Conservation (phyloP, 257 asterid species). For the Mitragyna speciosa region DNA sequence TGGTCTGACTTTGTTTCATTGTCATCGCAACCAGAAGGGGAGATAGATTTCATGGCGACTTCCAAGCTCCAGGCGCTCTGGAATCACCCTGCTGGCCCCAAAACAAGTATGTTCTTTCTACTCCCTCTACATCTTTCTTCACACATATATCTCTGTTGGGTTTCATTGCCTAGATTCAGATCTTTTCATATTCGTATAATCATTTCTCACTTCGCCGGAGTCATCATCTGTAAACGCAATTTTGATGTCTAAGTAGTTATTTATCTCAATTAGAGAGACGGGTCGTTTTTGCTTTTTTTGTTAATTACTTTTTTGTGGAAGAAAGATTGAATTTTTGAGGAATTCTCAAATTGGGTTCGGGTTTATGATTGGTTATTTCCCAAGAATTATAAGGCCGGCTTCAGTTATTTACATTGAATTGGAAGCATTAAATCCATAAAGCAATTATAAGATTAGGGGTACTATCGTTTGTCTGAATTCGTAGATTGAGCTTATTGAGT, state of each 20-base stretch:
- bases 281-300: background rate
- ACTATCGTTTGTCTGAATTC: too few species aligned
- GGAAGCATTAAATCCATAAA: background rate
- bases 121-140: background rate
- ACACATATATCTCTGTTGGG: background rate
- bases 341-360: background rate
- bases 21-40: background rate
- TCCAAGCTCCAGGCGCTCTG: conserved; percentile 29
- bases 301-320: background rate
- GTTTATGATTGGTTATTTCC: background rate
- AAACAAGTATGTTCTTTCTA: conserved; percentile 8
- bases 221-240: background rate
- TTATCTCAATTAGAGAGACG: background rate
- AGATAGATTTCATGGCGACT: conserved; percentile 22
- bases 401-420: background rate
- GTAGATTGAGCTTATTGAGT: background rate
- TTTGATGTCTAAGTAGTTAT: too few species aligned
- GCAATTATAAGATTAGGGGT: background rate
- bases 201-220: background rate
- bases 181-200: background rate
- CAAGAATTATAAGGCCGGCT: background rate
- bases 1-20: background rate
- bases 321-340: conserved; percentile 4
- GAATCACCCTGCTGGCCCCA: conserved; percentile 37
- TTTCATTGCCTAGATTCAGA: background rate